phyloP scores from a whole-genome alignment of 2,329 filamentous ascomycete genomes.

The Colletotrichum musae region DNA sequence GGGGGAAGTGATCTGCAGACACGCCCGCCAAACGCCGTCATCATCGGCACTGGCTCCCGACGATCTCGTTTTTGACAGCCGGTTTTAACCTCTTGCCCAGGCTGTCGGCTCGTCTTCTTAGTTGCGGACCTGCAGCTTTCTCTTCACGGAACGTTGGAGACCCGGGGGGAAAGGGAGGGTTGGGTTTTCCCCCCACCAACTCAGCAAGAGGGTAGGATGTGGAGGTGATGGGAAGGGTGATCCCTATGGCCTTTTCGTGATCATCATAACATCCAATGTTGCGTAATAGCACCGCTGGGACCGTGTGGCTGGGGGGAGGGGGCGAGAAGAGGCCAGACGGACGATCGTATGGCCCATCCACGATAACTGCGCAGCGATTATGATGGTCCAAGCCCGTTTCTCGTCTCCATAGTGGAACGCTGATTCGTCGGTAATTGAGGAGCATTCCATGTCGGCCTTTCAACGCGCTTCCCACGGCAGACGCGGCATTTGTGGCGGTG shows the following conservation, averaged over 20 bases:
- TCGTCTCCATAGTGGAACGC: background rate
- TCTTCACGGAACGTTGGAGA: conserved; percentile 13
- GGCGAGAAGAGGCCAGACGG: background rate
- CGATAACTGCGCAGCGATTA: background rate
- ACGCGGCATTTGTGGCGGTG: background rate
- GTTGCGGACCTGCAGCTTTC: conserved; percentile 19
- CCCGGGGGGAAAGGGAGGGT: background rate
- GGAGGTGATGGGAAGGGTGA: too few species aligned
- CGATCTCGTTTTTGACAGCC: background rate
- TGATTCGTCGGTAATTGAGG: background rate
- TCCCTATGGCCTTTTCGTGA: too few species aligned
- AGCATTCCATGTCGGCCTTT: background rate
- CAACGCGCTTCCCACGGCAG: background rate
- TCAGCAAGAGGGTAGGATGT: background rate
- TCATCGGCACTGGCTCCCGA: background rate
- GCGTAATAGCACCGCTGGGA: conserved; percentile 9
- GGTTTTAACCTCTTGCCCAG: background rate
- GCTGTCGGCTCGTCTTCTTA: background rate
- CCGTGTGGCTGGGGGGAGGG: background rate
- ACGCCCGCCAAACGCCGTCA: conserved; percentile 5
- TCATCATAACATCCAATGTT: conserved; percentile 10
- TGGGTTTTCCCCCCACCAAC: background rate
- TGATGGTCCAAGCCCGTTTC: background rate
- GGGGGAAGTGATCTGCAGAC: background rate
- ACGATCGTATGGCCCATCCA: conserved; percentile 15